phyloP scores from a whole-genome alignment of 1,284 basidiomycete genomes.

The Leccinum subatratum region DNA sequence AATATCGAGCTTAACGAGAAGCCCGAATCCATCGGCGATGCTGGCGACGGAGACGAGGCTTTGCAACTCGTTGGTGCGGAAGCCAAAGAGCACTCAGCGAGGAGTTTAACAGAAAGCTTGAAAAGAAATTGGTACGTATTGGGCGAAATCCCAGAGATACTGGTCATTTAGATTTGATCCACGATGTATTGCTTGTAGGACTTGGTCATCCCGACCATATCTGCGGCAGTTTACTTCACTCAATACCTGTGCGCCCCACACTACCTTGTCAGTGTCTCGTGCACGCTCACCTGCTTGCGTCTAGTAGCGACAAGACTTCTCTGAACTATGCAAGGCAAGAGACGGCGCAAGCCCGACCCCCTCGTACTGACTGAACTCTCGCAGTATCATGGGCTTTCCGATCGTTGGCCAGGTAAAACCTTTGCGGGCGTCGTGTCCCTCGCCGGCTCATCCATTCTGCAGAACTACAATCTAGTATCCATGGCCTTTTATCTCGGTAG shows the following conservation, averaged over 20 bases:
- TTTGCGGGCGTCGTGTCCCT: slow-evolving; percentile 1
- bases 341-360: not conserved
- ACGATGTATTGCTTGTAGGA: too few species aligned
- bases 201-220: slow-evolving; percentile 52
- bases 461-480: slow-evolving; percentile 62
- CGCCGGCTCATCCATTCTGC: slow-evolving; percentile 9
- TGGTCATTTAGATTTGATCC: too few species aligned
- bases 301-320: slow-evolving; percentile 58
- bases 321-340: slow-evolving; percentile 60
- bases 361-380: slow-evolving; percentile 9
- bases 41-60: too few species aligned
- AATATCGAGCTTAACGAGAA: too few species aligned
- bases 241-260: slow-evolving; percentile 49
- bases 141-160: too few species aligned
- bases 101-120: too few species aligned
- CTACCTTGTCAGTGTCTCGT: not conserved
- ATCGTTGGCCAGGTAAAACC: slow-evolving; percentile 51
- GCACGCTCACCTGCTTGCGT: slow-evolving; percentile 7
- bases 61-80: too few species aligned
- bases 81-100: too few species aligned
- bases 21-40: too few species aligned
- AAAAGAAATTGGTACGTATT: too few species aligned
- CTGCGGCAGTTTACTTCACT: slow-evolving; percentile 64
- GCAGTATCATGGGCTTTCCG: slow-evolving; percentile 62
- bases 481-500: slow-evolving; percentile 47